These are phyloP conservation scores for Oryza officinalis DNA, from an alignment of 176 grass and related monocot species.

Conservation along the genomic window DNA sequence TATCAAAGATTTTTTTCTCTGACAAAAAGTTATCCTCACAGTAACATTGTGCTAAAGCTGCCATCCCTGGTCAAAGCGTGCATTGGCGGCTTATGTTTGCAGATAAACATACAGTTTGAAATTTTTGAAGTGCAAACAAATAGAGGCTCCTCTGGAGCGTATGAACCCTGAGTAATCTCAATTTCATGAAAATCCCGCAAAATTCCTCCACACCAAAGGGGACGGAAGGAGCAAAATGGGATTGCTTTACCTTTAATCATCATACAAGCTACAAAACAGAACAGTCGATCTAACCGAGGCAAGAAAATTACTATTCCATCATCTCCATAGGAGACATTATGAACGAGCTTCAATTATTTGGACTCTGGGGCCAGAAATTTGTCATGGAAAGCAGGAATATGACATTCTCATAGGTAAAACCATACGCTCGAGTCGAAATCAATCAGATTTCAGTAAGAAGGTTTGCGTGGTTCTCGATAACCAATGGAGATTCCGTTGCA, in stretches of 20 bases:
- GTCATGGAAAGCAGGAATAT: not conserved
- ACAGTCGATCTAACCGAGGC: too few relatives aligned
- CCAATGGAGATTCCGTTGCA: not conserved
- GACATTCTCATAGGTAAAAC: not conserved
- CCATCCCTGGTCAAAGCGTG: not conserved
- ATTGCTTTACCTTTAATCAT: not conserved
- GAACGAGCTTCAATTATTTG: not conserved
- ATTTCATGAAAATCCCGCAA: not conserved
- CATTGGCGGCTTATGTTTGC: not conserved
- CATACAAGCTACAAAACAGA: not conserved
- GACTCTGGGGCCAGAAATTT: not conserved
- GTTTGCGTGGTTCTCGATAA: not conserved
- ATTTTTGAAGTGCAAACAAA: not conserved
- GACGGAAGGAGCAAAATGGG: too few relatives aligned
- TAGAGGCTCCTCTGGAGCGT: not conserved
- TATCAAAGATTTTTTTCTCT: not conserved
- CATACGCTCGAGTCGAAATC: not conserved
- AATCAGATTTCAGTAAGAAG: not conserved
- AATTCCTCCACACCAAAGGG: not conserved
- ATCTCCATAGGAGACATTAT: not conserved
- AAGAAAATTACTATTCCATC: not conserved
- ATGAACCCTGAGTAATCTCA: not conserved
- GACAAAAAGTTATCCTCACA: not conserved
- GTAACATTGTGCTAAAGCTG: not conserved
- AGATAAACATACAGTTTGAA: not conserved